Percentiles rank a stretch among this genome's conserved stretches.
Evolutionary conservation across 345 rosid species (phyloP).

Genomic region (Populus tremula): DNA sequence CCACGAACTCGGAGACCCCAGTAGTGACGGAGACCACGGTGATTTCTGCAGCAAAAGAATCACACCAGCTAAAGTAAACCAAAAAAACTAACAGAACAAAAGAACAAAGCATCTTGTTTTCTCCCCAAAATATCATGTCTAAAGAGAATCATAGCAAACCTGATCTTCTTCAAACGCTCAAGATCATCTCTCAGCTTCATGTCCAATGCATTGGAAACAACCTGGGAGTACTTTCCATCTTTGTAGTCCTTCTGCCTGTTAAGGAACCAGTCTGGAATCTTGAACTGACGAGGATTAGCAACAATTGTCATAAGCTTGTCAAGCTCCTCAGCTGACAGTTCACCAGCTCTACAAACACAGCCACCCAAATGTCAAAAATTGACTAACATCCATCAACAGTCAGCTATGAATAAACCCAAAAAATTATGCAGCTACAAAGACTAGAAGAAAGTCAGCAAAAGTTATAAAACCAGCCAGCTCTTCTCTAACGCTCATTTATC

Average conservation of each 20-base stretch:
- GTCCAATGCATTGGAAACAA: slow-evolving; percentile 40
- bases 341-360: slow-evolving; percentile 29
- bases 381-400: not conserved
- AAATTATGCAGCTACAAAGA: not conserved
- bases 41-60: slow-evolving; percentile 51
- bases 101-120: not conserved
- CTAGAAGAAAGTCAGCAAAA: not conserved
- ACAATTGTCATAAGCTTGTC: slow-evolving; percentile 38
- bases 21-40: slow-evolving; percentile 96
- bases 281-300: slow-evolving; percentile 39
- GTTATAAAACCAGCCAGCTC: not conserved
- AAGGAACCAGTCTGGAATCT: slow-evolving; percentile 40
- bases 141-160: slow-evolving; percentile 6
- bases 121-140: not conserved
- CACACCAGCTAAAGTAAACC: not conserved
- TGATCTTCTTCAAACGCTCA: slow-evolving; percentile 39
- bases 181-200: slow-evolving; percentile 43
- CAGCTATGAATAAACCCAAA: not conserved
- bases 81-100: not conserved
- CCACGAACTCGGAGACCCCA: slow-evolving; percentile 99
- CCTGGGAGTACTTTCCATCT: slow-evolving; percentile 37
- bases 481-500: not conserved
- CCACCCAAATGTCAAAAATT: not conserved
- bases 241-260: slow-evolving; percentile 40
- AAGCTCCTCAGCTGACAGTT: slow-evolving; percentile 33